These are phyloP conservation scores for Ceratorhiza oryzae-sativae DNA, from an alignment of 1,284 basidiomycete species.

Conservation along the genomic window DNA sequence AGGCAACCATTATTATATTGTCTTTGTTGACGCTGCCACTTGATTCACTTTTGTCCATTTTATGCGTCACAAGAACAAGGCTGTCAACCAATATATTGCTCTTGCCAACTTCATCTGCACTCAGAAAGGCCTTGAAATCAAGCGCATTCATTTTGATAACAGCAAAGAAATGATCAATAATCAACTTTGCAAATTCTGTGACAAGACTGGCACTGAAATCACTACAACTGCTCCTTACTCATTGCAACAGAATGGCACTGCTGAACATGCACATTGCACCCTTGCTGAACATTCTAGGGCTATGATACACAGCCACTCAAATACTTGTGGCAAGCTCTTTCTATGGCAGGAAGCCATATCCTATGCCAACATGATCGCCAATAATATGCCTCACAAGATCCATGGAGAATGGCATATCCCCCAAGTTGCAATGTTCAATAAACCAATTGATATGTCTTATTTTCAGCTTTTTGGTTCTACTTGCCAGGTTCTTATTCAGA, in stretches of 20 bases:
- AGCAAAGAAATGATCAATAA: conserved; percentile 7
- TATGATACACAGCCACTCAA: conserved; percentile 21
- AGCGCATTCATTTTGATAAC: conserved; percentile 26
- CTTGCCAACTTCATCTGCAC: conserved; percentile 8
- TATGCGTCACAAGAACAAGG: conserved; percentile 17
- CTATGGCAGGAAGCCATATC: conserved; percentile 29
- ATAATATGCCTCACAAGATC: conserved; percentile 11
- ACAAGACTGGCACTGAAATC: conserved; percentile 7
- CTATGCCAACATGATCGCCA: neutral
- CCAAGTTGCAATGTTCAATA: conserved; percentile 1
- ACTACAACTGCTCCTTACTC: conserved; percentile 44
- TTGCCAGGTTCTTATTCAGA: conserved; percentile 16
- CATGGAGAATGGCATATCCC: neutral
- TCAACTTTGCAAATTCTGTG: neutral
- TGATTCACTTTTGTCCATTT: conserved; percentile 13
- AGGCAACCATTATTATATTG: conserved; percentile 10
- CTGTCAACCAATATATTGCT: neutral
- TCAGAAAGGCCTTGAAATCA: conserved; percentile 11
- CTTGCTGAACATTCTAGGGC: conserved; percentile 22
- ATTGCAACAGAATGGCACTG: conserved; percentile 47
- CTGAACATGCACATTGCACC: conserved; percentile 47
- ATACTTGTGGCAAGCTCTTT: neutral
- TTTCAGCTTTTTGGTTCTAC: conserved; percentile 24
- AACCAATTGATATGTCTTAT: conserved; percentile 16
- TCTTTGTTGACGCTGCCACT: conserved; percentile 9